Evolutionary conservation across 176 grass and related monocot genomes (phyloP).

Genomic region (Tuctoria greenei): DNA sequence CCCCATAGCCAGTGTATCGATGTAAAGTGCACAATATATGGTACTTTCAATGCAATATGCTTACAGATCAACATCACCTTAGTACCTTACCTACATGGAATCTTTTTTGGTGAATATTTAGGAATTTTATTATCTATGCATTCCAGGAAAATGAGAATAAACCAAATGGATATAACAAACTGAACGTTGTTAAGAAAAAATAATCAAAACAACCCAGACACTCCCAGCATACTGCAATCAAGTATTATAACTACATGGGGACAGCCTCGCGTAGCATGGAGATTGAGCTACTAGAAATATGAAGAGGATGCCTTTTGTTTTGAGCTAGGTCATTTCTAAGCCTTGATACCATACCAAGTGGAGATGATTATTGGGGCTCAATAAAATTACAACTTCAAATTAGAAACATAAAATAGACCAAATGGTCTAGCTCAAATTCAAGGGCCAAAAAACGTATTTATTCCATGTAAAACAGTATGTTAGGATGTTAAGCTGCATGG

Average conservation of each 20-base stretch:
- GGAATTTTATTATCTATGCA: neutral
- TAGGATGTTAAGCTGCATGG: neutral
- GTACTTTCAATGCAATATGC: neutral
- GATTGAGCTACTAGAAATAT: neutral
- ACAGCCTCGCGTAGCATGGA: neutral
- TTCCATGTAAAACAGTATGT: conserved; percentile 16
- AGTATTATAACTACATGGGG: neutral
- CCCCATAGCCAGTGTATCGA: too few relatives aligned
- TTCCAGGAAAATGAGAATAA: neutral
- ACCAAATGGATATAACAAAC: conserved; percentile 7
- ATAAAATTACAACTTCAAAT: neutral
- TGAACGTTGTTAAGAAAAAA: neutral
- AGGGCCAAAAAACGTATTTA: conserved; percentile 2
- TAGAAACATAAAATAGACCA: neutral
- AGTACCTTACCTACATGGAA: conserved; percentile 16
- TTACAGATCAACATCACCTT: conserved; percentile 6
- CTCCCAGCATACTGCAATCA: neutral
- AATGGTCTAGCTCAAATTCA: neutral
- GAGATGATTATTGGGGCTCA: neutral
- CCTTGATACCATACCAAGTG: neutral
- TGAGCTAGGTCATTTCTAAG: neutral
- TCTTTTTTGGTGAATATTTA: neutral
- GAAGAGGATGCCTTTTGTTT: neutral
- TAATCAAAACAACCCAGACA: neutral
- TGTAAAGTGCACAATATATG: neutral